Conservation (phyloP, 1,139 yeast genomes). For the Yamadazyma triangularis region DNA sequence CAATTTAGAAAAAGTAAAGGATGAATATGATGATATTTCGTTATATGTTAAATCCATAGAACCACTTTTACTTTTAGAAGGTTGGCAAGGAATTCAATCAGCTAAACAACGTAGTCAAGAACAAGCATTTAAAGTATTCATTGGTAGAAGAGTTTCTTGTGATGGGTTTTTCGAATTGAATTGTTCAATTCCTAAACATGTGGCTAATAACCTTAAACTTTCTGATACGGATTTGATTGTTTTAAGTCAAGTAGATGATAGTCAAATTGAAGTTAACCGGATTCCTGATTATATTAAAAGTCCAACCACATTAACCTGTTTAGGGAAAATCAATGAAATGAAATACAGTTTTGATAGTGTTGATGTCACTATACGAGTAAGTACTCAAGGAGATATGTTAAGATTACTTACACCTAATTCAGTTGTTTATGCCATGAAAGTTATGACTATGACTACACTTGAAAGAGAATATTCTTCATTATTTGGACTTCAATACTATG, state of each 20-base stretch:
- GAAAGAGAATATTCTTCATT: conserved; percentile 91
- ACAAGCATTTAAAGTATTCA: conserved; percentile 58
- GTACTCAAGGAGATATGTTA: conserved; percentile 45
- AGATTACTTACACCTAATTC: conserved; percentile 60
- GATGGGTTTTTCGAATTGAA: conserved; percentile 88
- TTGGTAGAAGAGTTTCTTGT: conserved; percentile 79
- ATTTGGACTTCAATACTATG: conserved; percentile 77
- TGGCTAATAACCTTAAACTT: conserved; percentile 48
- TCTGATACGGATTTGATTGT: conserved; percentile 79
- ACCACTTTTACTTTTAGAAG: conserved; percentile 80
- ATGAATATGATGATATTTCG: conserved; percentile 48
- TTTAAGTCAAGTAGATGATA: conserved; percentile 43
- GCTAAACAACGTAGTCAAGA: conserved; percentile 63
- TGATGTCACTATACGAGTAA: conserved; percentile 73
- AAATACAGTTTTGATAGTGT: conserved; percentile 60
- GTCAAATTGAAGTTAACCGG: conserved; percentile 12
- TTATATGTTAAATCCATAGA: conserved; percentile 68
- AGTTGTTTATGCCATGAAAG: conserved; percentile 61
- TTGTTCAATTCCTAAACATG: conserved; percentile 60
- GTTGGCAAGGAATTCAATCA: conserved; percentile 87
- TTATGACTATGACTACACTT: conserved; percentile 83
- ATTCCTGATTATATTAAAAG: conserved; percentile 22
- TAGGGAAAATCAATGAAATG: conserved; percentile 75
- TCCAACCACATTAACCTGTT: conserved; percentile 43
- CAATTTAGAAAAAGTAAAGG: conserved; percentile 25